phyloP scores from a whole-genome alignment of 2,329 filamentous ascomycete genomes.

The Microcera coccophila region DNA sequence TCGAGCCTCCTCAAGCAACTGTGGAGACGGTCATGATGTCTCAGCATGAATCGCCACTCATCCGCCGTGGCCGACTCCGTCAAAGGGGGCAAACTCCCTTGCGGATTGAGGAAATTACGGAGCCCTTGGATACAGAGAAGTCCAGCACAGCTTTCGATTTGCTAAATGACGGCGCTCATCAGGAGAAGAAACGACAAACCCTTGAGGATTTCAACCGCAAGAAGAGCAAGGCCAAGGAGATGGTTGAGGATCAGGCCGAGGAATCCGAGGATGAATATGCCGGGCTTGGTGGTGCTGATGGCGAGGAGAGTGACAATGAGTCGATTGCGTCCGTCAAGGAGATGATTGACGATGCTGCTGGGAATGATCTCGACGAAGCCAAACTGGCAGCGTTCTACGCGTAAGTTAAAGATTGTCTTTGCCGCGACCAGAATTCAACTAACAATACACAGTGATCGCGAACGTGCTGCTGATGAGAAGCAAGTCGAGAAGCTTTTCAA shows the following conservation, averaged over 20 bases:
- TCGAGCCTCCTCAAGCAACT: conserved; percentile 63
- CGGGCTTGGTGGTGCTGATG: conserved; percentile 83
- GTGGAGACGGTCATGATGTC: conserved; percentile 60
- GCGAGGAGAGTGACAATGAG: conserved; percentile 78
- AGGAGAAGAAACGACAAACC: conserved; percentile 49
- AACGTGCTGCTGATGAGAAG: conserved; percentile 77
- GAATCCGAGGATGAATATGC: conserved; percentile 99
- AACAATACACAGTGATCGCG: conserved; percentile 59
- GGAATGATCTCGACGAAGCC: conserved; percentile 73
- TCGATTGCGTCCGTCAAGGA: conserved; percentile 67
- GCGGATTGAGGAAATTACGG: conserved; percentile 18
- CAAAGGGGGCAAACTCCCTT: conserved; percentile 36
- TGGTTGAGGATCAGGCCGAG: conserved; percentile 90
- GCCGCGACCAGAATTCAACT: conserved; percentile 4
- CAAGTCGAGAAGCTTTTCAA: conserved; percentile 87
- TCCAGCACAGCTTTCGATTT: conserved; percentile 58
- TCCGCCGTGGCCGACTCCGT: conserved; percentile 55
- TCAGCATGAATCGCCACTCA: conserved; percentile 54
- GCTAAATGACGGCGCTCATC: conserved; percentile 63
- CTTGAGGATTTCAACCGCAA: conserved; percentile 71
- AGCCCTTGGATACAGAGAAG: conserved; percentile 15
- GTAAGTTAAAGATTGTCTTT: conserved; percentile 53
- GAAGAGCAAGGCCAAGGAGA: conserved; percentile 79
- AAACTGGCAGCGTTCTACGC: conserved; percentile 83
- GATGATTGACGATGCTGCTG: conserved; percentile 84